These are phyloP conservation scores for Inga leiocalycina DNA, from an alignment of 306 rosid species.

Conservation along the genomic window DNA sequence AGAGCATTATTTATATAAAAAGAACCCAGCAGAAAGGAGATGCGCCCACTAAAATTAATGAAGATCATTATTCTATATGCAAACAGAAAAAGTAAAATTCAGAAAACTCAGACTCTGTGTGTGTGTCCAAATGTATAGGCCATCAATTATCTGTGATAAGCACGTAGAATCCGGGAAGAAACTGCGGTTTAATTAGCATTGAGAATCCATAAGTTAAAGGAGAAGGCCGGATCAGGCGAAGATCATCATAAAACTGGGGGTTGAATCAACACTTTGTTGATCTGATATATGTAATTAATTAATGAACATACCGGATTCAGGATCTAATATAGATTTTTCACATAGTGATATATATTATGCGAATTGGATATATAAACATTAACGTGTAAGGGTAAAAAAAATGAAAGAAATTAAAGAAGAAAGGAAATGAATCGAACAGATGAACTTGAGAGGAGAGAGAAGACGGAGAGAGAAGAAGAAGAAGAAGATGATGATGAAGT, in stretches of 20 bases:
- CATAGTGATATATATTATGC: not conserved
- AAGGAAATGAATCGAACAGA: not conserved
- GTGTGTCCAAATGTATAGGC: not conserved
- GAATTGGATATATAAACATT: not conserved
- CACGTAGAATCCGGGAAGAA: not conserved
- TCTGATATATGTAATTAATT: not conserved
- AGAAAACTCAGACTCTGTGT: not conserved
- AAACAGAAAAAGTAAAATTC: not conserved
- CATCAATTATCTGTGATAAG: not conserved
- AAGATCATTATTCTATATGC: not conserved
- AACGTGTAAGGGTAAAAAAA: constrained; percentile 1
- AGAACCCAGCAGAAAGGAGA: not conserved
- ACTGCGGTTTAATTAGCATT: not conserved
- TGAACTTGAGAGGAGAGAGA: not conserved
- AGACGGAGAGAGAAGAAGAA: not conserved
- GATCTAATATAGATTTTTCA: constrained; percentile 15
- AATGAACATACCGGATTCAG: constrained; percentile 20
- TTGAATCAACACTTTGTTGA: not conserved
- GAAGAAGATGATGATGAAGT: not conserved
- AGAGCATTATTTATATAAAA: not conserved
- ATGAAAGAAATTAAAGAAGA: not conserved
- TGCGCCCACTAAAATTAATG: not conserved
- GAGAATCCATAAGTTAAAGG: not conserved
- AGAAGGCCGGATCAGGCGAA: not conserved
- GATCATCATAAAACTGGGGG: not conserved